These are phyloP conservation scores for Bryoerythrophyllum caledonicum DNA, from an alignment of 225 moss, liverwort and hornwort species.

Conservation along the genomic window DNA sequence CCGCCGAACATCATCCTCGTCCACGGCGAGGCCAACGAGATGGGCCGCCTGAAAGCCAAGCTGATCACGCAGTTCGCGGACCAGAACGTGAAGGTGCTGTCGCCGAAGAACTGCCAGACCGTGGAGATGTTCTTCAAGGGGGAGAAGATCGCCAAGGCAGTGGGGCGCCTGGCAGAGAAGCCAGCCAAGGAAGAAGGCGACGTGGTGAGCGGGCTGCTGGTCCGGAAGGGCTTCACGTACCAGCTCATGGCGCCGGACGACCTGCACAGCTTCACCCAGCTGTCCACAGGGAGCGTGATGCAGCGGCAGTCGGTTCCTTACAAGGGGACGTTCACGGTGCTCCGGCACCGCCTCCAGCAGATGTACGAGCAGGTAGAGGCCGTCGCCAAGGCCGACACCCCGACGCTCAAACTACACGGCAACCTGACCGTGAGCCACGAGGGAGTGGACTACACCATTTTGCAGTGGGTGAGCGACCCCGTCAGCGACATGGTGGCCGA, in stretches of 20 bases:
- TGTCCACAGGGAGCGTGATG: slow-evolving; percentile 89
- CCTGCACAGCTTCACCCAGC: slow-evolving; percentile 87
- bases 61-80: slow-evolving; percentile 83
- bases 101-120: slow-evolving; percentile 89
- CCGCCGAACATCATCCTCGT: slow-evolving; percentile 95
- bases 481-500: slow-evolving; percentile 97
- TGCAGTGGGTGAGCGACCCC: slow-evolving; percentile 89
- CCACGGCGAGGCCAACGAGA: slow-evolving; percentile 94
- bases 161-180: slow-evolving; percentile 89
- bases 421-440: slow-evolving; percentile 86
- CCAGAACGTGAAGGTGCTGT: slow-evolving; percentile 85
- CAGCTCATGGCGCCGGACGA: slow-evolving; percentile 95
- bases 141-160: slow-evolving; percentile 91
- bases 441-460: slow-evolving; percentile 71
- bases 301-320: slow-evolving; percentile 91
- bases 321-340: slow-evolving; percentile 80
- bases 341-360: slow-evolving; percentile 81
- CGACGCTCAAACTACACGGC: slow-evolving; percentile 74
- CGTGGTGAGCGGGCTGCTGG: slow-evolving; percentile 71
- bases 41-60: slow-evolving; percentile 93
- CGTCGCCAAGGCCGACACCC: slow-evolving; percentile 58
- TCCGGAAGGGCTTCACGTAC: slow-evolving; percentile 91
- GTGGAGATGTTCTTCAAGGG: slow-evolving; percentile 96
- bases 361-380: slow-evolving; percentile 94
- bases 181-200: slow-evolving; percentile 73